Base-by-base conservation (phyloP, 768 basidiomycete genomes). In the Scleroderma bovista region DNA sequence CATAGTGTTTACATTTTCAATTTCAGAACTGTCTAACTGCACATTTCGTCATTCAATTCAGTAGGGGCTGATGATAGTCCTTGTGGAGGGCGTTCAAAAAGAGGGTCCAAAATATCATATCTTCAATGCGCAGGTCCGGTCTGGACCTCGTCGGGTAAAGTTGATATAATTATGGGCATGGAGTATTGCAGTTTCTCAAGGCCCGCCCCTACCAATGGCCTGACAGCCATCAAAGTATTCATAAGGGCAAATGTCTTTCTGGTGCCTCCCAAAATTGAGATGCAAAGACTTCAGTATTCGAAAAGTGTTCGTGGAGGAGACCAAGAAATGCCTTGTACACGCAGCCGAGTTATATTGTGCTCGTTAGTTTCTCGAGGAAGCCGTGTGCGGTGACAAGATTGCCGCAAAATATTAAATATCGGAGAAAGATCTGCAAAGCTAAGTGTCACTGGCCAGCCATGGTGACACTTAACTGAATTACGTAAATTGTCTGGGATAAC, bases 391-490 rank as follows among this genome's bases (percentile, higher is more conserved):
- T 37, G 36, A 20, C 36, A 19, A 39, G 38, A 1, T 36, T 38
- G 26, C 50, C 50, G n/a, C 50, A 46, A 22, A 47, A 32, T 47
- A 38, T 34, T 15, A 51, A 32, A 36, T n/a, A 22, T n/a, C 32
- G 38, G n/a, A 51, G 33, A 29, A 17, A n/a, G n/a, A n/a, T n/a
- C n/a, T n/a, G n/a, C n/a, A n/a, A n/a, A n/a, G n/a, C n/a, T n/a
- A n/a, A n/a, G n/a, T n/a, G n/a, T n/a, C n/a, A n/a, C n/a, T n/a
- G n/a, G n/a, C n/a, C n/a, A n/a, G n/a, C n/a, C n/a, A n/a, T n/a
- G n/a, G n/a, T n/a, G n/a, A n/a, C n/a, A n/a, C n/a, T n/a, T n/a
- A n/a, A n/a, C n/a, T n/a, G n/a, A n/a, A n/a, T n/a, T n/a, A n/a
- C n/a, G n/a, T n/a, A n/a, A n/a, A n/a, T n/a, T n/a, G n/a, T n/a